phyloP scores from a whole-genome alignment of 2,329 filamentous ascomycete species.

The Ophiostoma triangulosporum region DNA sequence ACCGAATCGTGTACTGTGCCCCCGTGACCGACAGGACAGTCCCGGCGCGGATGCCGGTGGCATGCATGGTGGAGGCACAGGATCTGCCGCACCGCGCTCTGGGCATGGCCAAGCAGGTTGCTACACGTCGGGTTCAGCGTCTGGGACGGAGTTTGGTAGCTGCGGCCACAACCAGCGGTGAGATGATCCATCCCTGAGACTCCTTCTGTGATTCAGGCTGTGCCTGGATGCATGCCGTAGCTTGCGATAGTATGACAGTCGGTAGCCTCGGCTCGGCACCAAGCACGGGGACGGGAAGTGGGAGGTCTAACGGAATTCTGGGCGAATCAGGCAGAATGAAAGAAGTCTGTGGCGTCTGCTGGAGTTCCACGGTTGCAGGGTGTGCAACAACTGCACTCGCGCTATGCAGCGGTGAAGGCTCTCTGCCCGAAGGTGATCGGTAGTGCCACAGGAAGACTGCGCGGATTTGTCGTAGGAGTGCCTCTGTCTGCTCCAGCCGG shows the following conservation, averaged over 20 bases:
- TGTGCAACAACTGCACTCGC: background rate
- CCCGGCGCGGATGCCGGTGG: too few species aligned
- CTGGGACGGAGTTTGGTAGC: background rate
- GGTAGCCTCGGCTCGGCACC: too few species aligned
- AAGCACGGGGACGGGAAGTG: too few species aligned
- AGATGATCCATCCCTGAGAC: constrained; percentile 16
- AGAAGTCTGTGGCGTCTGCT: too few species aligned
- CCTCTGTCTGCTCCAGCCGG: background rate
- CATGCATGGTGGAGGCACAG: background rate
- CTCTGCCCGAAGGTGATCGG: background rate
- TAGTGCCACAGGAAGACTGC: background rate
- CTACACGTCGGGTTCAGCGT: background rate
- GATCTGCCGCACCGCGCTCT: background rate
- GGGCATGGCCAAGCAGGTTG: background rate
- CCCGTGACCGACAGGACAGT: background rate
- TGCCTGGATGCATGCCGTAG: too few species aligned
- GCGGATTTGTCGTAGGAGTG: background rate
- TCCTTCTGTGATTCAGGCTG: too few species aligned
- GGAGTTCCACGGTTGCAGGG: too few species aligned
- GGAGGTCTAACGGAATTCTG: too few species aligned
- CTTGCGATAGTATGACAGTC: too few species aligned
- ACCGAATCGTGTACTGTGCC: background rate
- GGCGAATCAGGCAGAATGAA: too few species aligned
- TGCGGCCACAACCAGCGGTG: too few species aligned
- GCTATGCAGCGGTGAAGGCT: background rate